Evolutionary conservation across 2,329 filamentous ascomycete genomes (phyloP).

Genomic region (Neonectria faginata): DNA sequence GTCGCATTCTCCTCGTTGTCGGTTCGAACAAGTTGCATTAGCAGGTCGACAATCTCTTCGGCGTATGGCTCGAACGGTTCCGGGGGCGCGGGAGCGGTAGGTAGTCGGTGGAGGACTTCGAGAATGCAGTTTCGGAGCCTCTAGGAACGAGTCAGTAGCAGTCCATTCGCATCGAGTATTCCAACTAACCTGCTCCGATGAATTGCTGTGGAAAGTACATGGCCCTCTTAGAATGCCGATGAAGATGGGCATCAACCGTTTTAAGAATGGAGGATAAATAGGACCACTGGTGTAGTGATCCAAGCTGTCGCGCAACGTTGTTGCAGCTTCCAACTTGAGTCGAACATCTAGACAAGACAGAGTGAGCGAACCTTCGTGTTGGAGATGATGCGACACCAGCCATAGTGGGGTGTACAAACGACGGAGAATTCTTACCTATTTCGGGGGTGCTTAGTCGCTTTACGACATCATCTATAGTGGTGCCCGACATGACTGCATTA

Average conservation of each 20-base stretch:
- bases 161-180: not conserved
- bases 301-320: conserved; percentile 89
- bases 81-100: conserved; percentile 74
- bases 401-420: conserved; percentile 22
- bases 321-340: conserved; percentile 83
- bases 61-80: conserved; percentile 92
- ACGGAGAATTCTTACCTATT: conserved; percentile 58
- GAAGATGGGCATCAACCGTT: conserved; percentile 90
- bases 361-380: conserved; percentile 18
- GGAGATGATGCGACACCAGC: conserved; percentile 37
- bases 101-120: conserved; percentile 91
- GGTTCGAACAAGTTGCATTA: conserved; percentile 87
- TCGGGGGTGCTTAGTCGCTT: conserved; percentile 69
- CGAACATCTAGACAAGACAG: conserved; percentile 73
- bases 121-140: conserved; percentile 93
- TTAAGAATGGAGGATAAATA: conserved; percentile 83
- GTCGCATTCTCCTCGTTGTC: conserved; percentile 99
- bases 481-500: conserved; percentile 70
- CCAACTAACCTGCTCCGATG: conserved; percentile 81
- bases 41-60: conserved; percentile 86
- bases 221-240: conserved; percentile 85
- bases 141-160: conserved; percentile 54
- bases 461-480: conserved; percentile 72
- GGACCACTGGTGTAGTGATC: conserved; percentile 86
- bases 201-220: conserved; percentile 91